Evolutionary conservation across 73 alveolate genomes (phyloP), one percentile per base, ranked within the genome.

Genomic region (Symbiodinium natans): DNA sequence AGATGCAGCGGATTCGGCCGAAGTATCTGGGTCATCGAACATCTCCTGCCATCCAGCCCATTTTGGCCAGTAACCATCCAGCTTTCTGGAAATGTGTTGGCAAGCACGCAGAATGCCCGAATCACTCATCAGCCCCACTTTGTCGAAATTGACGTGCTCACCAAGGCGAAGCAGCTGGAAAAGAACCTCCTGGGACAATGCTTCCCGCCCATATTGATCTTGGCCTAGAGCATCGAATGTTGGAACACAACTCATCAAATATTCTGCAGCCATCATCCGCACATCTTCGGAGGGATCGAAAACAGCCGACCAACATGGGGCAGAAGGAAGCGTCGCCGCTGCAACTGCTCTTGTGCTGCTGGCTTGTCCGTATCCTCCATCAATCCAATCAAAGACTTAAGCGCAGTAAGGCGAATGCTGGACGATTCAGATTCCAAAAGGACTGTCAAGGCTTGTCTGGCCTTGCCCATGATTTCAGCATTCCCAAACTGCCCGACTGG

Each of bases 31-130:
- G 68, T 52, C 68, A 27, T 52, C 68, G 68, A 52, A 17, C 29
- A 21, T 59, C 83, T 86, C 94, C 59, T 86, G 94, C 94, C 94
- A 86, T 34, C 94, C 94, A 10, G 59, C 84, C 63, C 63, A 56
- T 39, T 39, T 33, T 10, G 94, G 84, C 94, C 94, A 86, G 83
- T 56, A 36, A 31, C 68, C 63, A 21, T 86, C 94, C 41, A 86
- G n/a, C 83, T 86, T 86, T 25, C 63, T 21, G 63, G 84, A 19
- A 34, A 86, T 33, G 39, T 54, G 84, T 27, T n/a, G n/a, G 59
- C 94, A 52, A 46, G 80, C 77, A 5, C 8, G 34, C 1, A 19
- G 10, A 17, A 48, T n/a, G 46, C 46, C 80, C 5, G 52, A 21
- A 13, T 84, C 90, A 6, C 41, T 25, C 31, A 23, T 23, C 71